A percentile compares a stretch with the other conserved stretches of the same genome.
Conservation (phyloP, 768 basidiomycete species). For the Clathrus columnatus region DNA sequence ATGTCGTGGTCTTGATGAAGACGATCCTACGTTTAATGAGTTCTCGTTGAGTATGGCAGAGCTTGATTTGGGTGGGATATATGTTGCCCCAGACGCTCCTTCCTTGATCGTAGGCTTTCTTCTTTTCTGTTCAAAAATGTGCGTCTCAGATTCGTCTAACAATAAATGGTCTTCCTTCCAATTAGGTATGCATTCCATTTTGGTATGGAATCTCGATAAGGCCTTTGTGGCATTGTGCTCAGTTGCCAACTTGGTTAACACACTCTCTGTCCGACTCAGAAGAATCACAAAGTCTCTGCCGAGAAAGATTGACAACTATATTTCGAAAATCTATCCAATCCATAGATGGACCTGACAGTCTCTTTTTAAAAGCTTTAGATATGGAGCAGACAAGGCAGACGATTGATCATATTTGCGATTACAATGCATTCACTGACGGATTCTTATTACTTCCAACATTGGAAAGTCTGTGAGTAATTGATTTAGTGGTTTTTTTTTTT, state of each 20-base stretch:
- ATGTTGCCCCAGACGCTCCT: slow-evolving; percentile 21
- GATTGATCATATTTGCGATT: slow-evolving; percentile 25
- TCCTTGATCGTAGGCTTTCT: slow-evolving; percentile 20
- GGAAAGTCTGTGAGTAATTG: slow-evolving; percentile 25
- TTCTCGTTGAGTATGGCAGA: slow-evolving; percentile 26
- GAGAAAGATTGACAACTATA: slow-evolving; percentile 15
- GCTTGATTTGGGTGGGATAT: slow-evolving; percentile 22
- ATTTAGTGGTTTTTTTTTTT: background rate
- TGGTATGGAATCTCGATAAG: slow-evolving; percentile 22
- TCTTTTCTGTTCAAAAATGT: background rate
- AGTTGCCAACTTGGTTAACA: slow-evolving; percentile 24
- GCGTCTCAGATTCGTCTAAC: too few relatives aligned
- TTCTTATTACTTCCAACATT: slow-evolving; percentile 27
- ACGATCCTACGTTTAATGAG: slow-evolving; percentile 22
- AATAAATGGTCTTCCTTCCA: background rate
- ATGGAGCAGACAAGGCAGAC: slow-evolving; percentile 23
- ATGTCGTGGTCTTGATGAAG: slow-evolving; percentile 25
- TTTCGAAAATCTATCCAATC: slow-evolving; percentile 19
- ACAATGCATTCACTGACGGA: slow-evolving; percentile 27
- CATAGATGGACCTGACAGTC: slow-evolving; percentile 17
- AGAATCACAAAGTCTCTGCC: slow-evolving; percentile 7
- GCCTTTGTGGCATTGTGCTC: slow-evolving; percentile 27
- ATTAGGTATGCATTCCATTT: slow-evolving; percentile 20
- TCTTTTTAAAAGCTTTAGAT: slow-evolving; percentile 22
- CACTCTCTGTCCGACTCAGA: slow-evolving; percentile 18